These are phyloP conservation scores for Metschnikowia anglica DNA, from an alignment of 805 yeast species.

Conservation along the genomic window DNA sequence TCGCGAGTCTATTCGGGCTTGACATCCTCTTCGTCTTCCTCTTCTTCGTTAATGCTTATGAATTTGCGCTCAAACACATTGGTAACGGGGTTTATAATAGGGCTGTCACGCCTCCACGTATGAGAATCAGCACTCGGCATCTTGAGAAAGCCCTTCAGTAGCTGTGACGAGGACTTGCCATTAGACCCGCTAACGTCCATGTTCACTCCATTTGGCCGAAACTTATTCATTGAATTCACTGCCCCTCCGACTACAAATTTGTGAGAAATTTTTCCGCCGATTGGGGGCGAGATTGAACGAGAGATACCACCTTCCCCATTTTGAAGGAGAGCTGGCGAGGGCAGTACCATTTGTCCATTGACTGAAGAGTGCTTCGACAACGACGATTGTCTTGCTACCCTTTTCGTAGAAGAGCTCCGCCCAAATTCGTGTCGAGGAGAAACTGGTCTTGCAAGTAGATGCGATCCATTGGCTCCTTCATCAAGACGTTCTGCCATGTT, in stretches of 20 bases:
- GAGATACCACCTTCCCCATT: background rate
- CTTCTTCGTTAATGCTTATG: conserved; percentile 13
- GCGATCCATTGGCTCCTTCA: conserved; percentile 10
- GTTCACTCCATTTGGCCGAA: conserved; percentile 1
- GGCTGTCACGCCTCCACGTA: conserved; percentile 14
- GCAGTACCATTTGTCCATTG: conserved; percentile 9
- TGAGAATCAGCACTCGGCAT: conserved; percentile 7
- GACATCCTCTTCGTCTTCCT: conserved; percentile 10
- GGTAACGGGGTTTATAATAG: conserved; percentile 1
- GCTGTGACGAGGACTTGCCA: conserved; percentile 3
- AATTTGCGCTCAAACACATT: conserved; percentile 13
- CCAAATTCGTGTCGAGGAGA: conserved; percentile 9
- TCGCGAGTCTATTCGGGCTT: background rate
- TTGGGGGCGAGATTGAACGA: conserved; percentile 14
- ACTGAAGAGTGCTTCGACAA: background rate
- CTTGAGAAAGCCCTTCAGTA: conserved; percentile 2
- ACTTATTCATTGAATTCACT: background rate
- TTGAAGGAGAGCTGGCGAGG: conserved; percentile 12
- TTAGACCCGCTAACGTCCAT: background rate
- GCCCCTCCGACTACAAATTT: background rate
- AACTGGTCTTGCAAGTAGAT: conserved; percentile 1
- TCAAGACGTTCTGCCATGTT: conserved; percentile 11
- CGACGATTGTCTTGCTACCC: background rate
- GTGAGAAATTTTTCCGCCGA: background rate
- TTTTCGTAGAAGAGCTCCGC: conserved; percentile 1